Base-by-base conservation (phyloP, 345 rosid species). In the Erodium maritimum region DNA sequence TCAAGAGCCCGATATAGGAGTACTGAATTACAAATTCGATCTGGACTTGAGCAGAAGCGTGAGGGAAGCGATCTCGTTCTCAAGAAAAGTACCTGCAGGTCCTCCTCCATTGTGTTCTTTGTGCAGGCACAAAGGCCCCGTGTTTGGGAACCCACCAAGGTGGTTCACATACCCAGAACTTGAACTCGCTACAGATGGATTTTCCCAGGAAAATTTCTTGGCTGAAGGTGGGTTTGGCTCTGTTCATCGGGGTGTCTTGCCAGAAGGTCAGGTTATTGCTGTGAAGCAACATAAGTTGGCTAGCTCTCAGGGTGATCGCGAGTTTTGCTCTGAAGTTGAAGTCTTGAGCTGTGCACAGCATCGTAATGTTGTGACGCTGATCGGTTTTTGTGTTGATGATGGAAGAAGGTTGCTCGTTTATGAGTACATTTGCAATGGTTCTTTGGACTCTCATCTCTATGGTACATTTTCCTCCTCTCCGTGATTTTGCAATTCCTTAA, bases 191-290 rank as follows among this genome's bases (percentile, higher is more conserved):
- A 93, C 99, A 17, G 77, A 79, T 29, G 83, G 86, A 62, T 93
- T 93, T 75, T 86, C 94, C 11, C 74, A 78, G 67, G 79, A 70
- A 2, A 93, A 88, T 72, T 93, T 93, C 87, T 78, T 93, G 75
- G 97, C 99, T 61, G 99, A 93, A 80, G 99, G 99, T 61, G 95
- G 99, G 9, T 93, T 77, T 72, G 99, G 99, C 62, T 93, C 99
- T 37, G 99, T 93, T 57, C 91, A 93, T 60, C 75, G 82, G 68
- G 99, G 99, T 58, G 73, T 77, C 22, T 72, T 93, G 64, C 83
- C 86, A 19, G 84, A 80, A 69, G 96, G 94, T 55, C 95, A 79
- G 75, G 83, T 84, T 42, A 73, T 93, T 77, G 99, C 99, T 10
- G 99, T 93, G 21, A 93, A 93, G 78, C 99, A 89, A 59, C 88